A percentile compares a stretch with the other conserved stretches of the same genome.
These are phyloP conservation scores for Tricholoma furcatifolium DNA, from an alignment of 768 basidiomycete species.

Conservation along the genomic window DNA sequence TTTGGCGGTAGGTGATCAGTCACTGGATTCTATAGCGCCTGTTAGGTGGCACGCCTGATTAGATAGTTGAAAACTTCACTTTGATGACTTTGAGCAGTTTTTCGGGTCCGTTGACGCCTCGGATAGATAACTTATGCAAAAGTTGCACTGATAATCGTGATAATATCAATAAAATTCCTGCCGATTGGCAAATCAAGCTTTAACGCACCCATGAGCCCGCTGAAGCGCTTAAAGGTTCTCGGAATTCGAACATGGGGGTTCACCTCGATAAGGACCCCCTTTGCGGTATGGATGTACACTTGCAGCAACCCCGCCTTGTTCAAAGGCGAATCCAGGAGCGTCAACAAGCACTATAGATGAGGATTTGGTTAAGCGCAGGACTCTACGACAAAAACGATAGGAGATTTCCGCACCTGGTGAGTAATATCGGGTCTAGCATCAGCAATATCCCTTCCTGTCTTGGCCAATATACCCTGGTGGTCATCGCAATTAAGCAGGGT, in stretches of 20 bases:
- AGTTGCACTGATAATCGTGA: conserved; percentile 74
- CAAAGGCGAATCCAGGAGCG: conserved; percentile 93
- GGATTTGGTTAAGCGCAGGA: neutral
- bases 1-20: conserved; percentile 93
- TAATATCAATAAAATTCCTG: conserved; percentile 3
- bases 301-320: conserved; percentile 97
- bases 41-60: neutral
- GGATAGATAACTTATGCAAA: conserved; percentile 91
- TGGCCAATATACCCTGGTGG: conserved; percentile 97
- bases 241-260: conserved; percentile 98
- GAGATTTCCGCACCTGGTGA: conserved; percentile 69
- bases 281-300: conserved; percentile 97
- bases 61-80: conserved; percentile 38
- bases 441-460: conserved; percentile 96
- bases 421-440: conserved; percentile 99
- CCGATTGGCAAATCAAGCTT: conserved; percentile 8
- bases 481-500: conserved; percentile 98
- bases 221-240: conserved; percentile 97
- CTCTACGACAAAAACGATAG: conserved; percentile 8
- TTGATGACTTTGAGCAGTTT: conserved; percentile 97
- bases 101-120: conserved; percentile 95
- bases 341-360: conserved; percentile 78
- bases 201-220: conserved; percentile 90
- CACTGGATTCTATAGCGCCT: conserved; percentile 74
- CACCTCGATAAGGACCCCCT: conserved; percentile 95